Conservation (phyloP, 768 basidiomycete species). For the Mycena pura region DNA sequence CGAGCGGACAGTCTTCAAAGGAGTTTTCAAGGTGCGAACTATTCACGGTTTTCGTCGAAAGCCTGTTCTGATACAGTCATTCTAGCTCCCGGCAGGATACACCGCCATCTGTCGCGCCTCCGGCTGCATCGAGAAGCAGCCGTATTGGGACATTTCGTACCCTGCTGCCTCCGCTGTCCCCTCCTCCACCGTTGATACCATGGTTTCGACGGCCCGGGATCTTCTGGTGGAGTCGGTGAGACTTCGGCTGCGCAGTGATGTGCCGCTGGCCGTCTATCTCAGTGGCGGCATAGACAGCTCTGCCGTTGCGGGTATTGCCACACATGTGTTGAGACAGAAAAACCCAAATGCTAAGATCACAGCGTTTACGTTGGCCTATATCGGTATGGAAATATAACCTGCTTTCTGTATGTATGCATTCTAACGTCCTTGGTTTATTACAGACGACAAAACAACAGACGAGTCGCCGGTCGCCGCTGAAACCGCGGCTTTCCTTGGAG, state of each 20-base stretch:
- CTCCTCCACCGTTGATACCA: not conserved
- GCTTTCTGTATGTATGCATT: not conserved
- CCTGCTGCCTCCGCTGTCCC: not conserved
- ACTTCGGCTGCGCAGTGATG: not conserved
- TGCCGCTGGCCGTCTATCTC: constrained; percentile 4
- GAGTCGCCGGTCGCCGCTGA: constrained; percentile 11
- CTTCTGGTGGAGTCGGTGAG: not conserved
- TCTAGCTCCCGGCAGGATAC: not conserved
- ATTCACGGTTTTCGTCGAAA: not conserved
- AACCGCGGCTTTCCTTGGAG: constrained; percentile 7
- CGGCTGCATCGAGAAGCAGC: not conserved
- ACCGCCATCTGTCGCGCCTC: not conserved
- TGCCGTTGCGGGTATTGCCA: constrained; percentile 18
- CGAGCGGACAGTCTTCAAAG: constrained; percentile 18
- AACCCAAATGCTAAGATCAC: constrained; percentile 9
- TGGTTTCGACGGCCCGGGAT: not conserved
- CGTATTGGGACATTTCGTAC: not conserved
- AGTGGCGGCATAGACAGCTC: constrained; percentile 23
- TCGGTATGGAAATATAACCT: not conserved
- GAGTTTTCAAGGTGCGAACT: constrained; percentile 12
- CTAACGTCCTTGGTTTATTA: not conserved
- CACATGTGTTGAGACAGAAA: constrained; percentile 4
- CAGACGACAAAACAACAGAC: not conserved
- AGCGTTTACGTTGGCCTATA: constrained; percentile 11
- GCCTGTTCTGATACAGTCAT: not conserved